Evolutionary conservation across 1,139 yeast genomes (phyloP).

Genomic region (Debaryomycetaceae sp.): DNA sequence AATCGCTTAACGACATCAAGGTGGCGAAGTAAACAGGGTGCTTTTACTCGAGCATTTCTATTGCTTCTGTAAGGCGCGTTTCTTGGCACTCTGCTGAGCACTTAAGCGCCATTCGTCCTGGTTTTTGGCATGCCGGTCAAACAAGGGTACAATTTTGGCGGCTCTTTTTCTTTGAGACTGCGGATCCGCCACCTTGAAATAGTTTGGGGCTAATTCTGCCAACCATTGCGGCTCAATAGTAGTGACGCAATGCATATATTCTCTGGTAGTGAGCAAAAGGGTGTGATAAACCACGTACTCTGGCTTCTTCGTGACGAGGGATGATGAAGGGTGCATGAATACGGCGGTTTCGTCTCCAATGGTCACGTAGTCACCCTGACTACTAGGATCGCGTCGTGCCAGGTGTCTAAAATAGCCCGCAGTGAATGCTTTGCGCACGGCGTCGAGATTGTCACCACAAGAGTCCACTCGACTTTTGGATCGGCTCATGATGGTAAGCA

Average conservation of each 20-base stretch:
- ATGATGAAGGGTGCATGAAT: conserved; percentile 79
- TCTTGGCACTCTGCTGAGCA: conserved; percentile 22
- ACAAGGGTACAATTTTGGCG: conserved; percentile 37
- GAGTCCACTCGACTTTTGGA: conserved; percentile 40
- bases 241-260: conserved; percentile 86
- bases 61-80: conserved; percentile 17
- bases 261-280: conserved; percentile 68
- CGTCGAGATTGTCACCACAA: conserved; percentile 55
- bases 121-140: conserved; percentile 41
- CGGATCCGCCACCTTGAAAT: conserved; percentile 55
- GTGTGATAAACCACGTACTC: conserved; percentile 82
- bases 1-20: too few species aligned
- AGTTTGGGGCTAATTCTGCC: conserved; percentile 75
- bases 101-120: conserved; percentile 36
- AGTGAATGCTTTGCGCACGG: conserved; percentile 63
- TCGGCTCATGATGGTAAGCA: conserved; percentile 50
- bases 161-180: conserved; percentile 24
- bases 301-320: conserved; percentile 61
- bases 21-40: too few species aligned
- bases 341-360: conserved; percentile 71
- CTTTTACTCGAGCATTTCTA: conserved; percentile 1
- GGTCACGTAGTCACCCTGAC: conserved; percentile 58
- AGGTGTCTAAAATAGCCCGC: conserved; percentile 83
- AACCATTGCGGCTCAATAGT: conserved; percentile 81
- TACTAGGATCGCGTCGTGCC: conserved; percentile 63